These are phyloP conservation scores for Hypoxylon sp. DNA, from an alignment of 2,329 filamentous ascomycete species.

Conservation along the genomic window DNA sequence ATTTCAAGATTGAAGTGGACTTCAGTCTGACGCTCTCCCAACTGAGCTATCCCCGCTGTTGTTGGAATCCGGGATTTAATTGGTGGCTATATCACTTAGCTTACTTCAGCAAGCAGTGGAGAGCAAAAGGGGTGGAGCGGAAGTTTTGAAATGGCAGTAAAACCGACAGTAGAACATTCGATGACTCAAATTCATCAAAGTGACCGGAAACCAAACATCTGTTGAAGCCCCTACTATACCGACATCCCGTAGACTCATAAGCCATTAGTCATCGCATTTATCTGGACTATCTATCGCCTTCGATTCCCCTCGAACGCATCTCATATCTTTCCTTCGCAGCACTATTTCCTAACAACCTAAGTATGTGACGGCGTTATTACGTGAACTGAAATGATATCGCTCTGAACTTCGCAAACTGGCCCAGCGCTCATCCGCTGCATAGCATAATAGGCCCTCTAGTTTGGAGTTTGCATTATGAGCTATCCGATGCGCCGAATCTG, in stretches of 20 bases:
- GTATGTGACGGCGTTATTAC: background rate
- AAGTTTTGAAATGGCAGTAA: background rate
- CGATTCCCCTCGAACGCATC: background rate
- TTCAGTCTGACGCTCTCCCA: slow-evolving; percentile 32
- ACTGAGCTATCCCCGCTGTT: slow-evolving; percentile 27
- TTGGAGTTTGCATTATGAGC: no score
- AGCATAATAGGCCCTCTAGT: no score
- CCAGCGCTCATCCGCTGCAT: background rate
- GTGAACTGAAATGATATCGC: background rate
- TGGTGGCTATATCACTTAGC: background rate
- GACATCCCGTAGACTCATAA: background rate
- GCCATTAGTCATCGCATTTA: background rate
- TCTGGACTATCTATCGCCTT: background rate
- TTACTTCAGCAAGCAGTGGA: background rate
- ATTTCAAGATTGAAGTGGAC: slow-evolving; percentile 16
- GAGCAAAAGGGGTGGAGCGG: background rate
- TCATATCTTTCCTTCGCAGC: background rate
- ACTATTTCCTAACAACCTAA: background rate
- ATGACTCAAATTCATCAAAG: background rate
- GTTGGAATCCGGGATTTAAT: background rate
- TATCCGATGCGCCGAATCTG: no score
- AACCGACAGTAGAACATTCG: background rate
- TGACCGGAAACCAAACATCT: no score
- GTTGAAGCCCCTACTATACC: no score
- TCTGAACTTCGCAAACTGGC: background rate